phyloP scores from a whole-genome alignment of 108 stramenopile species.

The Seminavis robusta region DNA sequence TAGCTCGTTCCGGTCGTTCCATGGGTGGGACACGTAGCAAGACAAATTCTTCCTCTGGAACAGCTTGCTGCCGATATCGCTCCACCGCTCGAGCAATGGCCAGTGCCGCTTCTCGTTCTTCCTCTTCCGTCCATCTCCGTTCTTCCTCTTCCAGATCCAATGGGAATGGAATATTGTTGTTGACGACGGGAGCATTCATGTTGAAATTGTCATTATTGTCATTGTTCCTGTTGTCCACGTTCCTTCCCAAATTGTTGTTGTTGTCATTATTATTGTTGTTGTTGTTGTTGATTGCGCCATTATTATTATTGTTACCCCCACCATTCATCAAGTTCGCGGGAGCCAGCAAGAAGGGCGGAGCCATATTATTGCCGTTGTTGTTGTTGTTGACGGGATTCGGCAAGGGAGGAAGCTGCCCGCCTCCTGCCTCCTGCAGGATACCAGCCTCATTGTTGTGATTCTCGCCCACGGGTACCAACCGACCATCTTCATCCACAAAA shows the following conservation, averaged over 20 bases:
- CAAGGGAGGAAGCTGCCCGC: no score
- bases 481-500: slow-evolving; percentile 32
- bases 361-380: no score
- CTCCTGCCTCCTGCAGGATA: no score
- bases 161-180: neutral
- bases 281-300: no score
- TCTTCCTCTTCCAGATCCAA: slow-evolving; percentile 15
- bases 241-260: neutral
- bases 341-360: no score
- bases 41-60: slow-evolving; percentile 27
- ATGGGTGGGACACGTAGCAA: slow-evolving; percentile 11
- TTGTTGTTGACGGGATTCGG: no score
- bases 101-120: slow-evolving; percentile 13
- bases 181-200: neutral
- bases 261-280: neutral
- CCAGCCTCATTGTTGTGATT: slow-evolving; percentile 1
- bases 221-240: neutral
- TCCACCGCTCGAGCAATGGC: slow-evolving; percentile 7
- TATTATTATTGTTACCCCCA: no score
- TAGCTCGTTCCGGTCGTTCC: slow-evolving; percentile 6
- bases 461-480: slow-evolving; percentile 17
- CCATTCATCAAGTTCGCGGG: no score
- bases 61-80: slow-evolving; percentile 4
- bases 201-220: no score
- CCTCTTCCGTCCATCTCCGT: slow-evolving; percentile 7